Conservation (phyloP, 1,139 yeast genomes). For the Candida pseudoviswanathii region DNA sequence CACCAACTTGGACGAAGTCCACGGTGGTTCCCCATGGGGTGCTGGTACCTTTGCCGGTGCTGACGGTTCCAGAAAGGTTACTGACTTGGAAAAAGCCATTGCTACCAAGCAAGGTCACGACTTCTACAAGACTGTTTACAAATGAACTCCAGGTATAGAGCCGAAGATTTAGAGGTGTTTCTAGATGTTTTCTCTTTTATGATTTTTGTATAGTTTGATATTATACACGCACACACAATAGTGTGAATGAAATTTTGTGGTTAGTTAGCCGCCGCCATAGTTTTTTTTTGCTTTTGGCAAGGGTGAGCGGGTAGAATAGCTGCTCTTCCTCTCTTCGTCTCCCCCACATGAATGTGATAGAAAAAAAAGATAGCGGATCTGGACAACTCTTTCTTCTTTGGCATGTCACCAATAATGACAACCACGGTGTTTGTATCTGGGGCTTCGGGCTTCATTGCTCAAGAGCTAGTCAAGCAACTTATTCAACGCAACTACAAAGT, state of each 20-base stretch:
- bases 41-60: constrained; percentile 42
- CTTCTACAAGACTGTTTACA: constrained; percentile 21
- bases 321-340: neutral
- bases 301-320: neutral
- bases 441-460: constrained; percentile 59
- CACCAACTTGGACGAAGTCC: constrained; percentile 33
- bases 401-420: neutral
- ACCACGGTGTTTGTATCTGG: constrained; percentile 50
- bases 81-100: constrained; percentile 35
- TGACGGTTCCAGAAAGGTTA: constrained; percentile 40
- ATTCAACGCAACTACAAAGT: constrained; percentile 27
- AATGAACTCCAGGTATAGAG: neutral
- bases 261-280: neutral
- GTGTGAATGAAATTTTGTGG: neutral
- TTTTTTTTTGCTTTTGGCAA: neutral
- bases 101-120: constrained; percentile 37
- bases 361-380: too few species aligned
- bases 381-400: neutral
- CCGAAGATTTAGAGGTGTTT: neutral
- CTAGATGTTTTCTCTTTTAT: neutral
- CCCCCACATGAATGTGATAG: neutral
- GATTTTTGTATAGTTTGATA: constrained; percentile 1
- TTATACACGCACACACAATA: neutral
- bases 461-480: constrained; percentile 32
- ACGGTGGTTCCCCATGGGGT: constrained; percentile 47